A percentile compares a stretch with the other conserved stretches of the same genome.
Conservation (phyloP, 305 asterid species). For the Fraxinus latifolia region DNA sequence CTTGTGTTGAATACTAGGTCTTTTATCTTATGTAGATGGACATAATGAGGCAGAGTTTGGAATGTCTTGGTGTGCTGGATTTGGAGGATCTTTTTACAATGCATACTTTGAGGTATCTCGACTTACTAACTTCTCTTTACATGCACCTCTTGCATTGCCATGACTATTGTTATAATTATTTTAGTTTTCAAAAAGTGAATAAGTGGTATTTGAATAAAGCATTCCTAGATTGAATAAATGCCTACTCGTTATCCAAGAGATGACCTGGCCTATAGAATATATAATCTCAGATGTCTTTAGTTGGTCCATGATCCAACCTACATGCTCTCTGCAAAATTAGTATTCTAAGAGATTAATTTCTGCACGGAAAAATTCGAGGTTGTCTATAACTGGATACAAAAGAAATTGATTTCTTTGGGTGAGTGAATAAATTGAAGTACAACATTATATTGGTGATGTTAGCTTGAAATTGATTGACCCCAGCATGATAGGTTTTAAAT, state of each 20-base stretch:
- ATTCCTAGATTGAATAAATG: background rate
- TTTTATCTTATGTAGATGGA: constrained; percentile 51
- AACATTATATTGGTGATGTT: background rate
- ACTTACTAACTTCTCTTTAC: background rate
- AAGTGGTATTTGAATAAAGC: background rate
- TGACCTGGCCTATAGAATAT: background rate
- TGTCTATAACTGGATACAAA: background rate
- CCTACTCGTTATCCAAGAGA: background rate
- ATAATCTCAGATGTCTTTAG: background rate
- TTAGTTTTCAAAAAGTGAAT: background rate
- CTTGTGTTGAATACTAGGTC: background rate
- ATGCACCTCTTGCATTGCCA: background rate
- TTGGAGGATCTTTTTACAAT: constrained; percentile 77
- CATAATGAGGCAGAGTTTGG: constrained; percentile 97
- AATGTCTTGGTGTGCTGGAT: constrained; percentile 99
- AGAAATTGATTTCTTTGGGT: background rate
- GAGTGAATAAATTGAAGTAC: background rate
- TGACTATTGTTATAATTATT: background rate
- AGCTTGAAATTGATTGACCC: background rate
- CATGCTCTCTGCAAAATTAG: background rate
- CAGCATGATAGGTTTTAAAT: background rate
- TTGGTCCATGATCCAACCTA: background rate
- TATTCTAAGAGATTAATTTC: background rate
- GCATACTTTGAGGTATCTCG: constrained; percentile 78
- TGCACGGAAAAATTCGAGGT: background rate